Base-by-base conservation (phyloP, 495 filamentous ascomycete genomes). In the Entonaema liquescens region DNA sequence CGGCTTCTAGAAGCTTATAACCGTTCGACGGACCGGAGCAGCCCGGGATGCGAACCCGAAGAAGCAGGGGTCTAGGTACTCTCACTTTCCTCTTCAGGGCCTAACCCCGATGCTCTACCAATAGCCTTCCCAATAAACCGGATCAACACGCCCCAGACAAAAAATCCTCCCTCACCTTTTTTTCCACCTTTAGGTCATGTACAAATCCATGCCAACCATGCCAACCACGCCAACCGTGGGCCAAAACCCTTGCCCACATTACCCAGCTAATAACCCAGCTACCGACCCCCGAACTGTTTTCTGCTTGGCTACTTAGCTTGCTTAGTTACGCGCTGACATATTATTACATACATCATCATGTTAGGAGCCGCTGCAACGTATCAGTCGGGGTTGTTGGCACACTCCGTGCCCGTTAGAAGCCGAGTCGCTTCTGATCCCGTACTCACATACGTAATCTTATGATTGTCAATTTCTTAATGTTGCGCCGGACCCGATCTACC, bases 121-220 rank as follows among this genome's bases (percentile, higher is more conserved):
- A 73, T 73, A 73, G 66, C 62, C 61, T 69, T 69, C 70, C 62
- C 70, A 73, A 73, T 73, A 73, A 73, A 62, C 65, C 70, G 65
- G 70, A 73, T 72, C 60, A 65, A 65, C 70, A 57, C 11, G 44
- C 63, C 63, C 61, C 58, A 65, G 59, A 40, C 56, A 36, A 54
- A 29, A 54, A 59, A 42, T 57, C 54, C 68, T 57, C 49, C 57
- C 42, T 56, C 21, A 42, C 36, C 38, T 42, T 28, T 42, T 38
- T 59, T 42, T 26, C 31, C 5, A 42, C 35, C 19, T 58, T 58
- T 13, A 23, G 9, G 12, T 40, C 38, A 35, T 3, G 6, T 25
- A 13, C 2, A 31, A 13, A 11, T n/a, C 4, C 11, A 40, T 35
- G 17, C 19, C 5, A 28, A 40, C 25, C 44, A 50, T 52, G 23